Evolutionary conservation across 345 rosid species (phyloP), one percentile per base, ranked within the genome.

Genomic region (Iberis pinnata): DNA sequence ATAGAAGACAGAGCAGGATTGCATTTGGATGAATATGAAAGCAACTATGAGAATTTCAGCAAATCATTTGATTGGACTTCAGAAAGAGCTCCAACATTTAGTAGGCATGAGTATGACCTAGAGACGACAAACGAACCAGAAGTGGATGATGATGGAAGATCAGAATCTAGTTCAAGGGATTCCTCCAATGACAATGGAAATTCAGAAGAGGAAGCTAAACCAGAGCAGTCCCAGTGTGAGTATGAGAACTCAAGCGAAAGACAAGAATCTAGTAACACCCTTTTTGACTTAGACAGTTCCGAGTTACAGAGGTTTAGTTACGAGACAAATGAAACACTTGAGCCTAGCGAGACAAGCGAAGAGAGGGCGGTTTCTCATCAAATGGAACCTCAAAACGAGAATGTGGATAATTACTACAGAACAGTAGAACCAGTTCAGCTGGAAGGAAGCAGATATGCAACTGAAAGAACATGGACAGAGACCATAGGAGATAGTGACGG

Each of bases 21-120:
- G 12, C 71, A 67, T 60, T 41, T 67, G 52, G 71, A 67, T 19
- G 71, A 53, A 53, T 67, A 67, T 40, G 71, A 67, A 67, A 60
- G 33, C 12, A 60, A 47, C 57, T 60, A 44, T 31, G 56, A 59
- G 29, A 29, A 37, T 39, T 10, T 45, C 43, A 40, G 29, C 31
- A 67, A 20, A 46, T 24, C 43, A 20, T 18, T 32, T 43, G 53
- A 56, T 48, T 17, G 51, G 61, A 64, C 24, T 54, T 55, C 68
- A 40, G 50, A 46, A 55, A 35, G 43, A 56, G 62, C 43, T 31
- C 43, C 68, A 20, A 20, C 43, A 4, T 39, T 40, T 40, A 8
- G 4, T 14, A 12, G 43, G 50, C 26, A 51, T 26, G 58, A 58
- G 51, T 15, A 14, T 43, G 59, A 50, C 18, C 20, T 65, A 37